Evolutionary conservation across 2,329 filamentous ascomycete genomes (phyloP), one percentile per base, ranked within the genome.

Genomic region (Colletotrichum lindemuthianum): DNA sequence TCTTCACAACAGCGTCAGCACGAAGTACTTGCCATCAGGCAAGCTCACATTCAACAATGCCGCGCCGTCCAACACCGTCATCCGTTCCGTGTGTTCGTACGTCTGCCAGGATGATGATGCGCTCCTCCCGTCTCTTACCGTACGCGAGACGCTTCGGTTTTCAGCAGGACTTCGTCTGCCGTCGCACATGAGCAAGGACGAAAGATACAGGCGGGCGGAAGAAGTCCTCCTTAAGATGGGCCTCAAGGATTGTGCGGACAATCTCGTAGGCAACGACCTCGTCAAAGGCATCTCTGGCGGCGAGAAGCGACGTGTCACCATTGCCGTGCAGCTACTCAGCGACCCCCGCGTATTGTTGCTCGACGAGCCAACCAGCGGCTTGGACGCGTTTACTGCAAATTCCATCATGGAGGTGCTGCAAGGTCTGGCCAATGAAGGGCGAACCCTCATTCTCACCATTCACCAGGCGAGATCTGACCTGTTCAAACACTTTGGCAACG

Each of bases 91-190:
- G 0, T 90, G 89, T 45, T 92, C 90, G 0, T 93, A 92, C 66
- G 91, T 93, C 7, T 92, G 89, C 24, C 91, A 93, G 68, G 90
- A 93, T 64, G 91, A 93, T 60, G 90, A 93, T 69, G 91, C 90
- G 1, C 78, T 94, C 2, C 81, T 93, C 7, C 88, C 91, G 1
- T 92, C 89, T 0, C 79, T 93, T 16, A 93, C 91, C 0, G 91
- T 94, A 0, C 85, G 91, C 2, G 91, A 94, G 72, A 93, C 90
- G 0, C 80, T 94, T 1, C 83, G 80, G 1, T 92, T 91, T 72
- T 87, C 91, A 2, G 91, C 91, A 3, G 88, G 89, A 1, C 80
- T 94, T 12, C 84, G 91, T 6, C 81, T 93, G 3, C 90, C 91
- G 0, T 83, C 84, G 0, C 92, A 87, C 78, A 91, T 93, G 89